Percentiles rank a stretch among this genome's conserved stretches.
These are phyloP conservation scores for Penicillium alfredii DNA, from an alignment of 495 filamentous ascomycete species.

Conservation along the genomic window DNA sequence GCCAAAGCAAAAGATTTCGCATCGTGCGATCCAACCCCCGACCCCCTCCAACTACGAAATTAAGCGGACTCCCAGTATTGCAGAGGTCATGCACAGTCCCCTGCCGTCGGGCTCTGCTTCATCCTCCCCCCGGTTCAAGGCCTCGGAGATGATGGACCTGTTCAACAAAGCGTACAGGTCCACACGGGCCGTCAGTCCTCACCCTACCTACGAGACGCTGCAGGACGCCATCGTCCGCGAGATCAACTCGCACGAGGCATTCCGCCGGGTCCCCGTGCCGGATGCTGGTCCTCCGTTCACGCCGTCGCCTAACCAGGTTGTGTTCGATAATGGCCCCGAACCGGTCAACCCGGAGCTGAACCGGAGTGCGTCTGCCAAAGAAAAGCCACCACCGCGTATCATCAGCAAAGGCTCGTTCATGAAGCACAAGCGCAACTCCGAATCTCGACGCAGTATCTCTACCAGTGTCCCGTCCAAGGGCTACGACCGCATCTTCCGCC, in stretches of 20 bases:
- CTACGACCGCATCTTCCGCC: constrained; percentile 18
- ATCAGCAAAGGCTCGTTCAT: constrained; percentile 31
- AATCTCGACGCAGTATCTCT: constrained; percentile 32
- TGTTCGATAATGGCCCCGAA: constrained; percentile 15
- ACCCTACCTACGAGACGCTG: constrained; percentile 40
- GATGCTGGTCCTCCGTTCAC: constrained; percentile 33
- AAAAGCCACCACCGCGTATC: constrained; percentile 26
- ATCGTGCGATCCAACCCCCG: constrained; percentile 39
- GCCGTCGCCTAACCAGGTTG: constrained; percentile 24
- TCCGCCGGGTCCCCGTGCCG: constrained; percentile 33
- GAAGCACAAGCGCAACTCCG: constrained; percentile 28
- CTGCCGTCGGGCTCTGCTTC: constrained; percentile 25
- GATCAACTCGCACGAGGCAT: constrained; percentile 46
- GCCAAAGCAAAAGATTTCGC: constrained; percentile 33
- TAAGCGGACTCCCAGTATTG: constrained; percentile 35
- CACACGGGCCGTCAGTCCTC: constrained; percentile 23
- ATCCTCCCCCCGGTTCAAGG: constrained; percentile 25
- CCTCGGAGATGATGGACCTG: constrained; percentile 41
- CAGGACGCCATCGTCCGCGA: constrained; percentile 45
- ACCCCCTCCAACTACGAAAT: constrained; percentile 27
- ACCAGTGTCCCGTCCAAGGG: constrained; percentile 24
- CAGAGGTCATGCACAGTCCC: constrained; percentile 43
- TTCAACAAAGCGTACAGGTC: constrained; percentile 37
- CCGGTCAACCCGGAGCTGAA: constrained; percentile 13
- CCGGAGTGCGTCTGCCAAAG: constrained; percentile 22